Base-by-base conservation (phyloP, 768 basidiomycete species). In the Amanita thiersii region DNA sequence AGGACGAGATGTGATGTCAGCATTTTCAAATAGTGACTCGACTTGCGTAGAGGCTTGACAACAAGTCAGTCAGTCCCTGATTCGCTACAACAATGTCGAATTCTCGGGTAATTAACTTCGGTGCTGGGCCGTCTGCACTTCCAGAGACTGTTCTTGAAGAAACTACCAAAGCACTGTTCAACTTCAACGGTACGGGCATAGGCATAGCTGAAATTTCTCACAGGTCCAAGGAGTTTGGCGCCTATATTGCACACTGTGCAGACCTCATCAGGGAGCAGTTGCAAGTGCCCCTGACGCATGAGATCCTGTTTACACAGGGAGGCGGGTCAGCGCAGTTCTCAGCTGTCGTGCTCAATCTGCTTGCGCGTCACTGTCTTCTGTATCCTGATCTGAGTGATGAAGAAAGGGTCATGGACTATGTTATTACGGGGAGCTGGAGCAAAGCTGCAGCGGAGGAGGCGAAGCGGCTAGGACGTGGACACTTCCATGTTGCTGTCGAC, bases 201-300 rank as follows among this genome's bases (percentile, higher is more conserved):
- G 96, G 96, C 32, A 79, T 99, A 57, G 86, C 90, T 31, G 96
- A 99, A 62, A 77, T 98, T 57, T 94, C 91, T 1, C 96, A 99
- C 61, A 86, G 96, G 50, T 91, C 91, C 29, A 79, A 86, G 52
- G 85, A 92, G 49, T 98, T 98, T 60, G 71, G 72, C 39, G 68
- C 72, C 15, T 84, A 82, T 61, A 60, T 93, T 49, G 63, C 68
- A 43, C 58, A 68, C 37, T 66, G 83, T 54, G 78, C 83, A 61
- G 58, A 64, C 26, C 75, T 78, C 55, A 77, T 91, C 47, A 79
- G 90, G 44, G 65, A 63, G 10, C 82, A 92, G 53, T 81, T 98
- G 45, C 62, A 72, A 11, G 79, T 99, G 24, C 94, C 96, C 6
- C 57, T 74, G 29, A 85, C 82, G 7, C 93, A 98, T 65, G 66